Evolutionary conservation across 805 yeast genomes (phyloP).

Genomic region (Candida nitratophila): DNA sequence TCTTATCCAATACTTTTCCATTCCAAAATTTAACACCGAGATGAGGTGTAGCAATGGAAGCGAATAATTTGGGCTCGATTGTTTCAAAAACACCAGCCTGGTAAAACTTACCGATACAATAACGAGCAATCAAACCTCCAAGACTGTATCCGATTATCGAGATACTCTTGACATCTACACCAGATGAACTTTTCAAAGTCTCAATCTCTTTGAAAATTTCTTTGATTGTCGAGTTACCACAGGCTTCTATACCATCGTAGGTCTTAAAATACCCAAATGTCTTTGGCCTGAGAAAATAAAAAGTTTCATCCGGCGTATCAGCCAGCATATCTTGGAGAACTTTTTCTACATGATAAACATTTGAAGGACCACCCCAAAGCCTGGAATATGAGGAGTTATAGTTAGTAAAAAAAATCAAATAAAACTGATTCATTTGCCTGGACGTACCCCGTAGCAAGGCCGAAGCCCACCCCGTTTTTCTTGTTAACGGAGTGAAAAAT

Average conservation of each 20-base stretch:
- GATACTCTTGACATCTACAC: conserved; percentile 38
- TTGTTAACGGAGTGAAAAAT: neutral
- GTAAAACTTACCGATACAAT: conserved; percentile 53
- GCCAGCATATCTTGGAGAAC: conserved; percentile 31
- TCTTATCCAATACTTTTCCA: conserved; percentile 19
- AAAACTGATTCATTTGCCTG: no score
- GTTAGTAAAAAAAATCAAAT: neutral
- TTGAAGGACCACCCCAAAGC: conserved; percentile 61
- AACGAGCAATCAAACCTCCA: conserved; percentile 81
- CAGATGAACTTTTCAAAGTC: conserved; percentile 23
- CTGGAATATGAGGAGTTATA: conserved; percentile 3
- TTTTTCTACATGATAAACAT: conserved; percentile 41
- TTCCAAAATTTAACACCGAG: conserved; percentile 51
- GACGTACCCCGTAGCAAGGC: no score
- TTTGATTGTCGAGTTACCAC: conserved; percentile 61
- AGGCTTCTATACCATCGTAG: conserved; percentile 75
- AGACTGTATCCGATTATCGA: conserved; percentile 83
- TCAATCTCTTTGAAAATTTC: conserved; percentile 49
- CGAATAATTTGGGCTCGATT: conserved; percentile 54
- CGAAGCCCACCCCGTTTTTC: no score
- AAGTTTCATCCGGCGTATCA: conserved; percentile 32
- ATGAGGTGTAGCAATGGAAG: conserved; percentile 79
- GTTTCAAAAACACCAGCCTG: conserved; percentile 42
- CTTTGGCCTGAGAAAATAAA: conserved; percentile 42
- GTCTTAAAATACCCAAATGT: conserved; percentile 68